Evolutionary conservation across 768 basidiomycete genomes (phyloP), one percentile per base, ranked within the genome.

Genomic region (Suillus variegatus): DNA sequence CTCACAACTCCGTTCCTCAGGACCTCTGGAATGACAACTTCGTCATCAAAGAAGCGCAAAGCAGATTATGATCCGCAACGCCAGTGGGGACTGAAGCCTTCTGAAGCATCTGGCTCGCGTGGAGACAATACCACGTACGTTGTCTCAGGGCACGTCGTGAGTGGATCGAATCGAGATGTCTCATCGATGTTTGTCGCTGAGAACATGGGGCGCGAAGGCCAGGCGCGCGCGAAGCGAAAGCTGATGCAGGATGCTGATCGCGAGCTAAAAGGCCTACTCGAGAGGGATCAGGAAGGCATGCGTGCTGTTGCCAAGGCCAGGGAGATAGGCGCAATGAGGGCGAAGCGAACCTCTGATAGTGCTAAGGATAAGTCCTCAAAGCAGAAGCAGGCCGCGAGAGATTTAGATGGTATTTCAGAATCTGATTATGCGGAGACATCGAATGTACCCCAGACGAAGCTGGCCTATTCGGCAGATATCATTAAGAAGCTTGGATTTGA

Each of bases 401-500:
- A 22, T 2, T 60, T 69, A 6, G 70, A 68, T 28, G 67, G 65
- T 25, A 49, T 55, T 40, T 65, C 68, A 10, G 72, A 72, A 40
- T 66, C 66, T 57, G 61, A 64, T 41, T 65, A 76, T 40, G 67
- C 47, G 36, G 60, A 51, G 4, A 44, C n/a, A 25, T 57, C 68
- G 2, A 22, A 20, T 35, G 64, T 51, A 18, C 68, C 70, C 41
- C 58, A 60, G 6, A 69, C 69, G 58, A 86, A 82, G 71, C 79
- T 76, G 54, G 83, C 85, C 2, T 94, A 90, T 74, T 88, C 88
- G 46, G 87, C 89, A 0, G 80, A 80, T 60, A 75, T 91, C 32
- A 86, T 95, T 71, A 88, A 88, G 71, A 80, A 84, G 6, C 80
- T 95, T 4, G 93, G 93, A 2, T 95, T 94, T 65, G 91, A 95